Base-by-base conservation (phyloP, 2,329 filamentous ascomycete genomes). In the Ophiostoma ulmi region DNA sequence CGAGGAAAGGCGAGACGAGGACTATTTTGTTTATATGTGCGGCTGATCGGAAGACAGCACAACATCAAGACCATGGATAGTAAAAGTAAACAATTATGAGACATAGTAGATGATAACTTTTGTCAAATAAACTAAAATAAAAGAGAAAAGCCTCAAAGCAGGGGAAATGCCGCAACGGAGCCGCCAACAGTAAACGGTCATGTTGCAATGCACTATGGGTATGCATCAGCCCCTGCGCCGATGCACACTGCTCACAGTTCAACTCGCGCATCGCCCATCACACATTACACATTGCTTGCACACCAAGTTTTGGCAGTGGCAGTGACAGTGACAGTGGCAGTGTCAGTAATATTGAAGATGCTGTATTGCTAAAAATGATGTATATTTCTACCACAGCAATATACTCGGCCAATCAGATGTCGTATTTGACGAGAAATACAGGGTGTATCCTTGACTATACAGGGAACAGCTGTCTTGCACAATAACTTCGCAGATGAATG, bases 361-460 rank as follows among this genome's bases (percentile, higher is more conserved):
- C 44, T 48, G 44, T 48, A 48, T 48, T 48, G 44, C 5, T 48
- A 20, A 48, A 48, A 20, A 20, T 20, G 44, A 20, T 48, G 44
- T 48, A 20, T 48, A 10, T 20, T 48, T 5, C 7, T 48, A n/a
- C 44, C 17, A 20, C 26, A 22, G n/a, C 52, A 58, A 58, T 58
- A 58, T 26, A n/a, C 6, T 22, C 17, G 36, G 36, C 63, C 63
- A 65, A 65, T 65, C 35, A 65, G 8, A 38, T 10, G 7, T 17
- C 36, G 14, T 20, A 22, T 2, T 65, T 65, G 63, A 65, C 63
- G 63, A 65, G 36, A 13, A 22, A 41, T 39, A 13, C 63, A 65
- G 63, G 63, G 63, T n/a, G 8, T 13, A 65, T 39, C 63, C 63
- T 58, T 22, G 52, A 58, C n/a, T 58, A 22, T 58, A 14, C n/a